Evolutionary conservation across 1,284 basidiomycete genomes (phyloP).

Genomic region (Thecaphora thlaspeos): DNA sequence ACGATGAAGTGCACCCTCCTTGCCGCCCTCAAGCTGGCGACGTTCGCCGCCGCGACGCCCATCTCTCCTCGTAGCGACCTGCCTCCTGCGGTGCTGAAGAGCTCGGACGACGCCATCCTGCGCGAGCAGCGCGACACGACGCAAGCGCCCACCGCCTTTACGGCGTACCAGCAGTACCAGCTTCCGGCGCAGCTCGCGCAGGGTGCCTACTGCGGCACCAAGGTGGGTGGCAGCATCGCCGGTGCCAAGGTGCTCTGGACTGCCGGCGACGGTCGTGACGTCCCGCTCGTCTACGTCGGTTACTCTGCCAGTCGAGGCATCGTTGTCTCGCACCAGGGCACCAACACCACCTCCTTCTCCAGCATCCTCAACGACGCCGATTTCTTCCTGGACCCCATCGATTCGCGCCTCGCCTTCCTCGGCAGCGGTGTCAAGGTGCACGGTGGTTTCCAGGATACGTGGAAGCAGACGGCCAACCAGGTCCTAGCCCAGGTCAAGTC

Average conservation of each 20-base stretch:
- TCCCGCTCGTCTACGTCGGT: slow-evolving; percentile 34
- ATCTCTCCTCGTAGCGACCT: too few relatives aligned
- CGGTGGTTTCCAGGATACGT: slow-evolving; percentile 49
- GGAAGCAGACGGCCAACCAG: slow-evolving; percentile 31
- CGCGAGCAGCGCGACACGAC: slow-evolving; percentile 9
- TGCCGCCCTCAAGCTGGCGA: too few relatives aligned
- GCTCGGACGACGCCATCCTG: too few relatives aligned
- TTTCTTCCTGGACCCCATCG: slow-evolving; percentile 15
- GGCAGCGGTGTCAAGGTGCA: slow-evolving; percentile 25
- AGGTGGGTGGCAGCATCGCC: slow-evolving; percentile 25
- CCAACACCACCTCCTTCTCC: slow-evolving; percentile 33
- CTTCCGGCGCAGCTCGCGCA: slow-evolving; percentile 37
- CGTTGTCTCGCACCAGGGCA: slow-evolving; percentile 42
- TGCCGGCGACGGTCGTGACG: slow-evolving; percentile 33
- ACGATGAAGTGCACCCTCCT: too few relatives aligned
- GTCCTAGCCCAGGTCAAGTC: slow-evolving; percentile 32
- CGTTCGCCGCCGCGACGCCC: too few relatives aligned
- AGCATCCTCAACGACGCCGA: slow-evolving; percentile 39
- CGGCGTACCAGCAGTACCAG: slow-evolving; percentile 23
- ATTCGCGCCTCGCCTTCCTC: slow-evolving; percentile 28
- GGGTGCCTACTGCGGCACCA: slow-evolving; percentile 29
- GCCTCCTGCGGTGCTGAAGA: too few relatives aligned
- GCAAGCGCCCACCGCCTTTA: slow-evolving; percentile 15
- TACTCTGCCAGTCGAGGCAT: slow-evolving; percentile 37
- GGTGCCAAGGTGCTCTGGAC: slow-evolving; percentile 38